These are phyloP conservation scores for Rhypophila decipiens DNA, from an alignment of 495 filamentous ascomycete species.

Conservation along the genomic window DNA sequence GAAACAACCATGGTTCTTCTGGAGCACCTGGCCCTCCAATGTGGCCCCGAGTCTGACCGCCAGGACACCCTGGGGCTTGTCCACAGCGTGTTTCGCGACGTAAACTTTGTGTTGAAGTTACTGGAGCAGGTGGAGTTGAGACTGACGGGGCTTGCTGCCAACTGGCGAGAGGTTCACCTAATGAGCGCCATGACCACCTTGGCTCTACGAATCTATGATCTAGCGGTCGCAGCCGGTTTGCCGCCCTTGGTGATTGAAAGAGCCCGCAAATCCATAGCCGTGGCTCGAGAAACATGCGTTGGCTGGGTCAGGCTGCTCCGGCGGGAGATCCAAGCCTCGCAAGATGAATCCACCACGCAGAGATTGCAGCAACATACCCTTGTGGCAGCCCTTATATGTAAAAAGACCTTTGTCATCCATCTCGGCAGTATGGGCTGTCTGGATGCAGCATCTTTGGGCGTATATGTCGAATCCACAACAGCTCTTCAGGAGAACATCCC, in stretches of 20 bases:
- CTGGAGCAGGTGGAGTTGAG: conserved; percentile 34
- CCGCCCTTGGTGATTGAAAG: not conserved
- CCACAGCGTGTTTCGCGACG: conserved; percentile 42
- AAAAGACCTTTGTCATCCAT: conserved; percentile 38
- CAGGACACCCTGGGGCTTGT: conserved; percentile 27
- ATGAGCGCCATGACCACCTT: conserved; percentile 47
- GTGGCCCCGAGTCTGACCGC: conserved; percentile 31
- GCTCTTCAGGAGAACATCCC: conserved; percentile 36
- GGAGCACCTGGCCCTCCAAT: conserved; percentile 38
- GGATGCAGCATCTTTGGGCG: conserved; percentile 12
- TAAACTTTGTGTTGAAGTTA: conserved; percentile 37
- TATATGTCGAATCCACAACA: conserved; percentile 30
- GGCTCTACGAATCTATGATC: conserved; percentile 16
- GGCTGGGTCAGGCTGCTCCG: conserved; percentile 43
- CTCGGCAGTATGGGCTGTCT: conserved; percentile 5
- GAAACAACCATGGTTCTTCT: conserved; percentile 38
- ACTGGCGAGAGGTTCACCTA: conserved; percentile 46
- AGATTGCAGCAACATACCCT: conserved; percentile 36
- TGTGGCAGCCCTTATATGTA: conserved; percentile 44
- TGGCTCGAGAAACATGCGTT: conserved; percentile 17
- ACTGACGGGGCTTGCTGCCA: conserved; percentile 33
- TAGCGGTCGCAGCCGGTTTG: conserved; percentile 3
- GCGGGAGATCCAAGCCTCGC: conserved; percentile 32
- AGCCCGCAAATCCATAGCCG: not conserved
- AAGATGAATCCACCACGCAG: conserved; percentile 31